These are phyloP conservation scores for Myotisia sp. DNA, from an alignment of 2,329 filamentous ascomycete species.

Conservation along the genomic window DNA sequence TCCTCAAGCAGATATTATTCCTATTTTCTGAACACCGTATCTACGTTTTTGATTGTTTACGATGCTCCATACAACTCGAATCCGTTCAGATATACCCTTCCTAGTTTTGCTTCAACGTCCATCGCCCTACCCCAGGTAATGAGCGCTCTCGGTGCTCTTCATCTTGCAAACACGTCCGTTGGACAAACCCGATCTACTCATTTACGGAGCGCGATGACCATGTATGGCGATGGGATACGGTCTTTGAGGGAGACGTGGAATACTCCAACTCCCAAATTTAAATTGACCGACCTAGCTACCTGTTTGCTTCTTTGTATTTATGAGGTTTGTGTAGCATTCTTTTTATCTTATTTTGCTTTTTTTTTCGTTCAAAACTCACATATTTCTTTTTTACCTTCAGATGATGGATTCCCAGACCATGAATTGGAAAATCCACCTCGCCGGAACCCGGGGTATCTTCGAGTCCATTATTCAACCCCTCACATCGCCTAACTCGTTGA, in stretches of 20 bases:
- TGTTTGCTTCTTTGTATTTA: conserved; percentile 23
- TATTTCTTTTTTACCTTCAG: conserved; percentile 10
- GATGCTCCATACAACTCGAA: conserved; percentile 25
- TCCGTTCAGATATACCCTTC: conserved; percentile 23
- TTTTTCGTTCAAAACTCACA: not conserved
- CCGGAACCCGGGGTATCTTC: conserved; percentile 28
- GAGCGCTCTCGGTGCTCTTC: conserved; percentile 28
- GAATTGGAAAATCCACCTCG: conserved; percentile 27
- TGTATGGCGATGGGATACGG: conserved; percentile 26
- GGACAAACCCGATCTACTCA: conserved; percentile 21
- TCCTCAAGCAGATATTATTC: conserved; percentile 23
- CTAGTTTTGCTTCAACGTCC: conserved; percentile 21
- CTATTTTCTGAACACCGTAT: conserved; percentile 23
- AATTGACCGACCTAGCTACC: conserved; percentile 22
- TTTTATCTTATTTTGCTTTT: not conserved
- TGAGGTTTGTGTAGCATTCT: conserved; percentile 16
- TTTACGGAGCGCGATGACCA: conserved; percentile 26
- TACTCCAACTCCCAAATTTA: conserved; percentile 9
- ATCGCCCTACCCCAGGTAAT: conserved; percentile 25
- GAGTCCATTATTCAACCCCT: conserved; percentile 20
- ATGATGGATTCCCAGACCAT: conserved; percentile 27
- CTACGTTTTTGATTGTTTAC: conserved; percentile 23
- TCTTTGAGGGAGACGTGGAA: conserved; percentile 16
- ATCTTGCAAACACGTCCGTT: conserved; percentile 26
- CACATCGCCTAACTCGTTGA: not conserved